Percentiles rank a stretch among this genome's conserved stretches.
These are phyloP conservation scores for Lepidium sativum DNA, from an alignment of 345 rosid species.

Conservation along the genomic window DNA sequence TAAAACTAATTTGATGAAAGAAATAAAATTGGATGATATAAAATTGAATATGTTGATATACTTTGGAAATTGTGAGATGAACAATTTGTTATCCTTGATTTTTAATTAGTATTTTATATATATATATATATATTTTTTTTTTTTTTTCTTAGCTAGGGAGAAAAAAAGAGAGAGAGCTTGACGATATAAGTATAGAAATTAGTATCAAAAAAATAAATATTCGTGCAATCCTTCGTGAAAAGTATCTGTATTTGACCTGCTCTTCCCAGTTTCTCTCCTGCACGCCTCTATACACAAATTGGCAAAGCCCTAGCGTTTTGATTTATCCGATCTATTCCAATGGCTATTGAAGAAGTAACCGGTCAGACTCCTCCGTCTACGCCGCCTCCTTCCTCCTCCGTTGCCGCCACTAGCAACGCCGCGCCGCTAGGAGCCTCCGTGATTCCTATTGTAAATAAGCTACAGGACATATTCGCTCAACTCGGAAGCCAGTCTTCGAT, in stretches of 20 bases:
- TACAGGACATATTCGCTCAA: slow-evolving; percentile 93
- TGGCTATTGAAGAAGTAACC: slow-evolving; percentile 18
- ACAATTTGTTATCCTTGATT: too few species aligned
- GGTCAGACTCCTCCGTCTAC: slow-evolving; percentile 8
- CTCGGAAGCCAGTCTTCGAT: slow-evolving; percentile 85
- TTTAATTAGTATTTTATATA: too few species aligned
- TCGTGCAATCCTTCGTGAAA: not conserved
- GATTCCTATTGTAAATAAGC: slow-evolving; percentile 89
- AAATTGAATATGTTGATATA: not conserved
- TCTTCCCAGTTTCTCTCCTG: not conserved
- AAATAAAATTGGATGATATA: not conserved
- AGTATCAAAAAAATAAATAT: not conserved
- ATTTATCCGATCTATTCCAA: slow-evolving; percentile 10
- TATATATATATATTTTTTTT: too few species aligned
- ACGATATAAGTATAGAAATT: not conserved
- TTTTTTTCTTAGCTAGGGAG: too few species aligned
- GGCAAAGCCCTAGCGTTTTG: not conserved
- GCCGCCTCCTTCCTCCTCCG: slow-evolving; percentile 23
- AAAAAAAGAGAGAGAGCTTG: not conserved
- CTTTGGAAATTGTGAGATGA: not conserved
- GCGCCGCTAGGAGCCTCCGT: slow-evolving; percentile 78
- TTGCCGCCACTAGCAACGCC: not conserved
- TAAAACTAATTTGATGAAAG: not conserved
- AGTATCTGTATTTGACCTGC: slow-evolving; percentile 7
- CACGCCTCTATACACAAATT: slow-evolving; percentile 2